Evolutionary conservation across 1,284 basidiomycete genomes (phyloP), one percentile per base, ranked within the genome.

Genomic region (Retiboletus flavoniger): DNA sequence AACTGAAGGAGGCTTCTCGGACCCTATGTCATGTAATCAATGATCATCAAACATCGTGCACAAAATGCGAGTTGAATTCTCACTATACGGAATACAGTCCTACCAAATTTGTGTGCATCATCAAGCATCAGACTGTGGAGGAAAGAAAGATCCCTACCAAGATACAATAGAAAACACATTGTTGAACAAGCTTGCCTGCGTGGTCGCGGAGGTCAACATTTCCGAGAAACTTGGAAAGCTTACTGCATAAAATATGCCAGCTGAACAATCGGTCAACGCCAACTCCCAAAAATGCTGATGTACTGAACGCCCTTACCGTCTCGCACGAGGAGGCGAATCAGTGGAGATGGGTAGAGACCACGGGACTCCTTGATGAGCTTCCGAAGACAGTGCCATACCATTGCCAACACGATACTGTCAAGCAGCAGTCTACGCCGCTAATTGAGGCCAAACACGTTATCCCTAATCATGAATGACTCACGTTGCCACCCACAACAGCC

Each of bases 241-340:
- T 51, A 60, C 59, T 7, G 31, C 10, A n/a, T 53, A 61, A 39
- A 61, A 60, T n/a, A 55, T 5, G 24, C 45, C 19, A 7, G 53
- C 59, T 60, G 11, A 28, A 40, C 9, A 4, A 46, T 4, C 4
- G 2, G 26, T 52, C 28, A 57, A 31, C 17, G 21, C 28, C 6
- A 5, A 13, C 24, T 29, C 8, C 3, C n/a, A n/a, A 39, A 17
- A 40, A 19, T 14, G 7, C 1, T 21, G 7, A 10, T 21, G 17
- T 13, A 21, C 2, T 31, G 36, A 41, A 31, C 7, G 32, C 14
- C 10, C 54, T 32, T 39, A 62, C 60, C 51, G 16, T 63, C 52
- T 2, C 54, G 42, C 13, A 52, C 44, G 35, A 62, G 58, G 8
- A 52, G 48, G 26, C 13, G 52, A 5, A 48, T 14, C 7, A 60